Percentiles rank a stretch among this genome's conserved stretches.
Evolutionary conservation across 257 asterid genomes (phyloP).

Genomic region (Marsdenia floribunda): DNA sequence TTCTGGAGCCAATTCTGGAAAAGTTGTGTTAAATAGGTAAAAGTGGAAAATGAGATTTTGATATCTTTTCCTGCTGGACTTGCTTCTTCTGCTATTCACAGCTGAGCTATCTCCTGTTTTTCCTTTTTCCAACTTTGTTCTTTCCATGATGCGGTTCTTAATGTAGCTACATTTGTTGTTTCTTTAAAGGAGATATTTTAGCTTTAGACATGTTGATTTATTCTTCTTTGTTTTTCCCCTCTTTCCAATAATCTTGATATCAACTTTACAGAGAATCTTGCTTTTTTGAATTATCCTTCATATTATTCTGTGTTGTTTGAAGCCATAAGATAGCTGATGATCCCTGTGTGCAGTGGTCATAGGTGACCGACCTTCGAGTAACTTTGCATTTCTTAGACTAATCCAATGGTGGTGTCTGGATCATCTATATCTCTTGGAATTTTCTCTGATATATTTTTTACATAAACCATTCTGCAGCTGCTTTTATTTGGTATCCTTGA

Average conservation of each 20-base stretch:
- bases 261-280: neutral
- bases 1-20: neutral
- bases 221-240: too few relatives aligned
- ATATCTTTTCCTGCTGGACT: neutral
- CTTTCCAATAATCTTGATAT: neutral
- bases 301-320: neutral
- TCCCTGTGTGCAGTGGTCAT: neutral
- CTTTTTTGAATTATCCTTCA: neutral
- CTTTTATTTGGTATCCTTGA: neutral
- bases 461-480: neutral
- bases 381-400: neutral
- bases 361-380: neutral
- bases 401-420: neutral
- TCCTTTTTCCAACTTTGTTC: neutral
- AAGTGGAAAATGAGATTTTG: neutral
- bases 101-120: neutral
- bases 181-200: neutral
- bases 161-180: neutral
- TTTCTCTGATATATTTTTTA: neutral
- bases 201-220: neutral
- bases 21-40: neutral
- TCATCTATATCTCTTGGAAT: neutral
- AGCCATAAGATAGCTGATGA: neutral
- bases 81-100: neutral
- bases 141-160: neutral